Evolutionary conservation across 225 moss, liverwort and hornwort species (phyloP), one percentile per base, ranked within the genome.

Genomic region (Polytrichum formosum): DNA sequence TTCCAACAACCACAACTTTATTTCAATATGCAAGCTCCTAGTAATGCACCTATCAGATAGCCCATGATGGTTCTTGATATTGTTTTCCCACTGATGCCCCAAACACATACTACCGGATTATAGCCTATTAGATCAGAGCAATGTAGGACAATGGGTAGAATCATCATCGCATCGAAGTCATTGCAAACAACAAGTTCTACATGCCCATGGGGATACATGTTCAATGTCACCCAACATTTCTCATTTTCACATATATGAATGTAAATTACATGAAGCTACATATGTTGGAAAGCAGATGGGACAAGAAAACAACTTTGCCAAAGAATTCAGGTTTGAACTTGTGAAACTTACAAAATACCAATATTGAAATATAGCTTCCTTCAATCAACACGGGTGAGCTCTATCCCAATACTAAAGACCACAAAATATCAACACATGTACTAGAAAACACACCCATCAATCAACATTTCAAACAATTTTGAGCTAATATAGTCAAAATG

Each of bases 151-250:
- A 23, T 2, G 9, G 35, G 9, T 35, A 35, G 35, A 35, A 35
- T 35, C 54, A 54, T 46, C 66, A 97, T 92, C 86, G 76, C 84
- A 74, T 98, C 94, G 69, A 94, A 94, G 81, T 98, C 97, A 33
- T 98, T 92, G 80, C 91, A 91, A 27, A 88, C 74, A 29, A 92
- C 94, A 73, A 98, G 86, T 59, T 94, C 94, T 79, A 91, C 94
- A 31, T 92, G 97, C 20, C 91, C 97, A 67, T 94, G 90, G 26
- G 97, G 97, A 68, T 87, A 87, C 88, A 94, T 98, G 83, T 17
- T 68, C 60, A 61, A 62, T 35, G 8, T 5, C 21, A n/a, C 20
- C 20, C 56, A 19, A 7, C 20, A 56, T n/a, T 56, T 56, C 7
- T 19, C 56, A n/a, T 19, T n/a, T 56, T 19, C n/a, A 20, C 2